These are phyloP conservation scores for Phytophthora meadii DNA, from an alignment of 352 stramenopile genomes.

Conservation along the genomic window DNA sequence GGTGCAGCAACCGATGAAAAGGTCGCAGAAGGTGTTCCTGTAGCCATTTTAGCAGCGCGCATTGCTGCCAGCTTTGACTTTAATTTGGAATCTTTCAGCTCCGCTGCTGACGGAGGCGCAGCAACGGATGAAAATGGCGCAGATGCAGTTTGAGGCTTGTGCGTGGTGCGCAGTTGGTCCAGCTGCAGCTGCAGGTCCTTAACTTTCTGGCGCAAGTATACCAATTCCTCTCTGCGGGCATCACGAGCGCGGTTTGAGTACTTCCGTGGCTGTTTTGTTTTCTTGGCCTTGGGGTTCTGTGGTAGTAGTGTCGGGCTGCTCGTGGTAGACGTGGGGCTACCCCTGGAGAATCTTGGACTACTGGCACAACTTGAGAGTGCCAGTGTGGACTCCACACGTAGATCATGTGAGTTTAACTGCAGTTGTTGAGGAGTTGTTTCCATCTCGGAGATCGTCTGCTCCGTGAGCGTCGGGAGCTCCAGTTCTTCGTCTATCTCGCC, in stretches of 20 bases:
- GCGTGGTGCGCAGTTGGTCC: conserved; percentile 28
- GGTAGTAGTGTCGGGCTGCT: conserved; percentile 11
- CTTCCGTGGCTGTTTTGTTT: conserved; percentile 30
- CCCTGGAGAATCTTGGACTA: neutral
- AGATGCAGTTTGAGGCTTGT: conserved; percentile 33
- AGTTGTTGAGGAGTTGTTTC: neutral
- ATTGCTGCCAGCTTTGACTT: conserved; percentile 19
- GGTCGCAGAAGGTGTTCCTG: conserved; percentile 21
- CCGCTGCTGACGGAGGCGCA: conserved; percentile 15
- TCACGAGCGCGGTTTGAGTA: conserved; percentile 46
- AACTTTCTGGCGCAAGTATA: conserved; percentile 49
- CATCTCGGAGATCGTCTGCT: conserved; percentile 19
- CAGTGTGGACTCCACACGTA: neutral
- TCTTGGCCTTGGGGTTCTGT: conserved; percentile 23
- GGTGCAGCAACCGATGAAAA: conserved; percentile 36
- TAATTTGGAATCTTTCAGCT: conserved; percentile 18
- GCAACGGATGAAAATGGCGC: conserved; percentile 40
- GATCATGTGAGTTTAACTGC: neutral
- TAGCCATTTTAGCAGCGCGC: conserved; percentile 14
- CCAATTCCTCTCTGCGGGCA: conserved; percentile 39
- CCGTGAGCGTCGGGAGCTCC: conserved; percentile 34
- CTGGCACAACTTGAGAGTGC: neutral
- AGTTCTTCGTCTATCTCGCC: conserved; percentile 20
- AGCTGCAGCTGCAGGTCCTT: conserved; percentile 44
- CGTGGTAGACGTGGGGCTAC: conserved; percentile 13